phyloP scores from a whole-genome alignment of 2,329 filamentous ascomycete species.

The Botrytis fragariae region DNA sequence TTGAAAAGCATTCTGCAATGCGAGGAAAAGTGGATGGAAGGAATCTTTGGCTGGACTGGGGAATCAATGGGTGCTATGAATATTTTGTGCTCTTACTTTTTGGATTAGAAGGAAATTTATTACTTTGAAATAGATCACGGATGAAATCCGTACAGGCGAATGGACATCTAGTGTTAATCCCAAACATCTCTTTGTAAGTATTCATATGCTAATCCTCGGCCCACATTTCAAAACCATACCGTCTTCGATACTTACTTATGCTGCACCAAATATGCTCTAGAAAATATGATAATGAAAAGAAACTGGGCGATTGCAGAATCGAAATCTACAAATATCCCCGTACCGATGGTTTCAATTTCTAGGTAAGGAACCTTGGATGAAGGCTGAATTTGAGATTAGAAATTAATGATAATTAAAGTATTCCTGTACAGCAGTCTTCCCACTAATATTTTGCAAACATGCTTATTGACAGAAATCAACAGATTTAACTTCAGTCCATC shows the following conservation, averaged over 20 bases:
- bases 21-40: constrained; percentile 11
- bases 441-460: neutral
- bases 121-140: neutral
- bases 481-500: neutral
- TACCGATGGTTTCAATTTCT: neutral
- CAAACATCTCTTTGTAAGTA: neutral
- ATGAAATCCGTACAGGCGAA: neutral
- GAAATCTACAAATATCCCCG: neutral
- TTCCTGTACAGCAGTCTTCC: neutral
- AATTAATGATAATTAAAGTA: neutral
- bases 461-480: neutral
- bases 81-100: neutral
- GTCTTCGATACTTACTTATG: neutral
- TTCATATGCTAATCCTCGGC: neutral
- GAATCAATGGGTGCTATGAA: neutral
- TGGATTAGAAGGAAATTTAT: constrained; percentile 11
- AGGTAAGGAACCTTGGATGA: neutral
- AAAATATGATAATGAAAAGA: neutral
- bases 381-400: neutral
- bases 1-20: neutral
- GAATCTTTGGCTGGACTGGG: neutral
- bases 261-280: neutral
- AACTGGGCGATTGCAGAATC: neutral
- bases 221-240: neutral
- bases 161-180: neutral